Evolutionary conservation across 2,329 filamentous ascomycete species (phyloP).

Genomic region (Blastomyces percursus): DNA sequence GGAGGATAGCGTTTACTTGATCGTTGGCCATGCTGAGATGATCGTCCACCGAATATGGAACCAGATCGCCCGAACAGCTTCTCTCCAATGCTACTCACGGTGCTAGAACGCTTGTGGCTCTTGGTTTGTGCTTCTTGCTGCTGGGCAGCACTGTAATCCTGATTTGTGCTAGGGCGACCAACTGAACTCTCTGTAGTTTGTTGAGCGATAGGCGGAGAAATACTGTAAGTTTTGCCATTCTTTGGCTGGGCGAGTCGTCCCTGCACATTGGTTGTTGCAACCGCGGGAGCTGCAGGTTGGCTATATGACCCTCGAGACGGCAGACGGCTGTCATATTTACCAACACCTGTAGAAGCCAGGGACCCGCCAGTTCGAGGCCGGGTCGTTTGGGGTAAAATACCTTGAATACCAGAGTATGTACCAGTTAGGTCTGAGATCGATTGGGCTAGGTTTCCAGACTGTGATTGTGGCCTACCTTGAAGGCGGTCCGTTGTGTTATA

Average conservation of each 20-base stretch:
- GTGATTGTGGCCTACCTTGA: constrained; percentile 31
- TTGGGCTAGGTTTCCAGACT: constrained; percentile 42
- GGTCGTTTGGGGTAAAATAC: constrained; percentile 34
- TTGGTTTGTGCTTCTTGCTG: constrained; percentile 32
- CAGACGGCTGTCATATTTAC: constrained; percentile 42
- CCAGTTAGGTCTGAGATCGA: constrained; percentile 49
- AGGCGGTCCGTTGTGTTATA: constrained; percentile 15
- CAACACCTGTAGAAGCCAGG: constrained; percentile 50
- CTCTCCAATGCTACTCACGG: constrained; percentile 69
- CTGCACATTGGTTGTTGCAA: constrained; percentile 79
- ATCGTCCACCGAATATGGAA: constrained; percentile 60
- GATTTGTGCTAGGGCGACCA: constrained; percentile 50
- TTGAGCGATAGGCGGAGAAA: constrained; percentile 55
- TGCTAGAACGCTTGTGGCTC: constrained; percentile 58
- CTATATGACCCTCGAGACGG: constrained; percentile 74
- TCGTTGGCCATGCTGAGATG: constrained; percentile 34
- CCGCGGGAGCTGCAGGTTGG: constrained; percentile 73
- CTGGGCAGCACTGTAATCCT: constrained; percentile 47
- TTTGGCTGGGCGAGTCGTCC: constrained; percentile 79
- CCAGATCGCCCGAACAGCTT: constrained; percentile 76
- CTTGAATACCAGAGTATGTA: constrained; percentile 37
- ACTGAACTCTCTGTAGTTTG: constrained; percentile 44
- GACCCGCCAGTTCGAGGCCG: constrained; percentile 76
- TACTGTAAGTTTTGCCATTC: constrained; percentile 55
- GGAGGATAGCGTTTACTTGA: constrained; percentile 67